phyloP scores from a whole-genome alignment of 768 basidiomycete species.

The Mycena belliarum region DNA sequence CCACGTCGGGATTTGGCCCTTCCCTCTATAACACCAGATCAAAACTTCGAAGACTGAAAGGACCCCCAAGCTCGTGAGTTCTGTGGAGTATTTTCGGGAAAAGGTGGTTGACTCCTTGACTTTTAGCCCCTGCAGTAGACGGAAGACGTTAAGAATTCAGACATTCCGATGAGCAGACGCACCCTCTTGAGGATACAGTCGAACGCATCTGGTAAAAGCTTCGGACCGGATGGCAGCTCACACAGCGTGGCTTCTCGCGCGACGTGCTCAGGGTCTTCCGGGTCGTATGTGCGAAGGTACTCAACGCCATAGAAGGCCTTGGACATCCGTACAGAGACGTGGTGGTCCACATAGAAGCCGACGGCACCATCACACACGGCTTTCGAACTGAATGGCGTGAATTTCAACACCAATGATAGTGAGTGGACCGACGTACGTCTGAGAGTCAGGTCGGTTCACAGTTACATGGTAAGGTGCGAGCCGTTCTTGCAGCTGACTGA shows the following conservation, averaged over 20 bases:
- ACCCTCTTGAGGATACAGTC: slow-evolving; percentile 78
- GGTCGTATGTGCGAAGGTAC: slow-evolving; percentile 68
- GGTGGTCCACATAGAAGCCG: slow-evolving; percentile 83
- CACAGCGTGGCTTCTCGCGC: slow-evolving; percentile 64
- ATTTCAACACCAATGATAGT: neutral
- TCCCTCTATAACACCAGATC: slow-evolving; percentile 84
- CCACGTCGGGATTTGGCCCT: slow-evolving; percentile 70
- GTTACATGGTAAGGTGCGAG: slow-evolving; percentile 55
- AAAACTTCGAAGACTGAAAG: slow-evolving; percentile 83
- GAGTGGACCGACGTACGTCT: slow-evolving; percentile 52
- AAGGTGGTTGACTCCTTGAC: slow-evolving; percentile 84
- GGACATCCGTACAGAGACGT: slow-evolving; percentile 79
- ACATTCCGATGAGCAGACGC: slow-evolving; percentile 23
- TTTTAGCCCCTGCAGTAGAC: slow-evolving; percentile 52
- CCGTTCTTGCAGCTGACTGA: slow-evolving; percentile 71
- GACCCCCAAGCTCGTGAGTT: slow-evolving; percentile 73
- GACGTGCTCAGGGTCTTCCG: slow-evolving; percentile 65
- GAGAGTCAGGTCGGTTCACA: slow-evolving; percentile 76
- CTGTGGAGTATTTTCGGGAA: slow-evolving; percentile 80
- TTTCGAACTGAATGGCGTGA: slow-evolving; percentile 59
- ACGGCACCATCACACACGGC: slow-evolving; percentile 84
- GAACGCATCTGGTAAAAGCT: slow-evolving; percentile 78
- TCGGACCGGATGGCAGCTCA: slow-evolving; percentile 76
- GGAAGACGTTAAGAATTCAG: neutral
- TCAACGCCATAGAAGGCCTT: slow-evolving; percentile 85